Evolutionary conservation across 345 rosid genomes (phyloP), one percentile per base, ranked within the genome.

Genomic region (Fremontodendron californicum): DNA sequence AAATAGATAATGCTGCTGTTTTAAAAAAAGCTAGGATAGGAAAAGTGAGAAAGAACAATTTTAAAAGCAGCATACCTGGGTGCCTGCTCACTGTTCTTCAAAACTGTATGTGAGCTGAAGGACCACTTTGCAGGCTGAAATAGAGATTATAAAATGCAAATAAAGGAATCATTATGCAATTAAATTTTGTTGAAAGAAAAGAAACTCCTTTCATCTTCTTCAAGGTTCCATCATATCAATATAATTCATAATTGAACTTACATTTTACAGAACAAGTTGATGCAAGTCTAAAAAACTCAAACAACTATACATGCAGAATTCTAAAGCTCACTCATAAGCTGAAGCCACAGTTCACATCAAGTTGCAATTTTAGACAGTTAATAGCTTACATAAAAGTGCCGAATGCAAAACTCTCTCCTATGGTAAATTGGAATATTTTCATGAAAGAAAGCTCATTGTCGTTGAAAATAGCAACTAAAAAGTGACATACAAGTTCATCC

Each of bases 51-150:
- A 72, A 37, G 51, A 42, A 21, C 31, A 73, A 55, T 15, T 52
- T 18, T 4, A 13, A 57, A 62, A 12, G 19, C 31, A 58, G 66
- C 19, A 51, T 90, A 95, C 99, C 97, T 95, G 62, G 93, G 91
- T 63, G 94, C 99, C 82, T 84, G 94, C 75, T 95, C 97, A 65
- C 86, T 85, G 83, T 80, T 90, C 92, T 93, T 92, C 86, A 95
- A 81, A 75, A 95, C 79, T 3, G 96, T 88, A 81, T 88, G 90
- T 9, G 97, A 92, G 84, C 86, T 93, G 87, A 95, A 93, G 37
- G 94, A 81, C 99, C 98, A 95, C 82, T 90, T 93, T 74, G 87
- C 64, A 82, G 94, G 97, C 97, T 95, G 92, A 77, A 84, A 71
- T n/a, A 75, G 61, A 67, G 42, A 70, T 12, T 31, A 62, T 37